These are phyloP conservation scores for Hymenoscyphus linearis DNA, from an alignment of 2,329 filamentous ascomycete genomes.

Conservation along the genomic window DNA sequence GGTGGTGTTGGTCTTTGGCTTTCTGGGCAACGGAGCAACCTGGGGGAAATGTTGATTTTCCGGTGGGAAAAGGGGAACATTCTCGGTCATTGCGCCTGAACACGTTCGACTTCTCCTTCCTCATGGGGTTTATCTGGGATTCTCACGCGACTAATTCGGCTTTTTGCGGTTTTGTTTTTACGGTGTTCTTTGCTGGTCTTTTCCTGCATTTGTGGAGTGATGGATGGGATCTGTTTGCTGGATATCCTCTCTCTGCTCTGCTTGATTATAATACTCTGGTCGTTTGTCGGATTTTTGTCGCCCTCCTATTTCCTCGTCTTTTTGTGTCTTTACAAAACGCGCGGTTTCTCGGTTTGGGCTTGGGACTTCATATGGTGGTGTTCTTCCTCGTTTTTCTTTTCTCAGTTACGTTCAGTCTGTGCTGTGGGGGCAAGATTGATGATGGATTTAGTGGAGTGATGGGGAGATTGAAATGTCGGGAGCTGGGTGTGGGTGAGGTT, in stretches of 20 bases:
- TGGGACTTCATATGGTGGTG: neutral
- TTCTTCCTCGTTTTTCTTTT: neutral
- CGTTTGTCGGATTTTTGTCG: neutral
- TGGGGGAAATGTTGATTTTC: constrained; percentile 1
- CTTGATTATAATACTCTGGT: neutral
- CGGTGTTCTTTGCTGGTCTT: neutral
- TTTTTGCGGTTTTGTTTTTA: neutral
- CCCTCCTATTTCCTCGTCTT: neutral
- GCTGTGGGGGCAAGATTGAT: neutral
- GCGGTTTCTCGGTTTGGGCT: neutral
- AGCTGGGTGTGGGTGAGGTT: neutral
- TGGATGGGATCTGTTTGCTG: constrained; percentile 11
- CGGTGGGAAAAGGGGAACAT: neutral
- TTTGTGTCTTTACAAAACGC: neutral
- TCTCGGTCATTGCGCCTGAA: neutral
- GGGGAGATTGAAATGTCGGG: neutral
- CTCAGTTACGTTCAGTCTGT: neutral
- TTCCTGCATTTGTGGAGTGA: constrained; percentile 12
- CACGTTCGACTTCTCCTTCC: neutral
- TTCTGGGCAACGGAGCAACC: constrained; percentile 5
- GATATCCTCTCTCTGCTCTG: constrained; percentile 14
- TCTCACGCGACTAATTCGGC: neutral
- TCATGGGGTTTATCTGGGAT: neutral
- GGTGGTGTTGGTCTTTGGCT: constrained; percentile 8
- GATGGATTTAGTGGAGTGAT: neutral